Evolutionary conservation across 1,139 yeast species (phyloP).

Genomic region (Geotrichum restrictum): DNA sequence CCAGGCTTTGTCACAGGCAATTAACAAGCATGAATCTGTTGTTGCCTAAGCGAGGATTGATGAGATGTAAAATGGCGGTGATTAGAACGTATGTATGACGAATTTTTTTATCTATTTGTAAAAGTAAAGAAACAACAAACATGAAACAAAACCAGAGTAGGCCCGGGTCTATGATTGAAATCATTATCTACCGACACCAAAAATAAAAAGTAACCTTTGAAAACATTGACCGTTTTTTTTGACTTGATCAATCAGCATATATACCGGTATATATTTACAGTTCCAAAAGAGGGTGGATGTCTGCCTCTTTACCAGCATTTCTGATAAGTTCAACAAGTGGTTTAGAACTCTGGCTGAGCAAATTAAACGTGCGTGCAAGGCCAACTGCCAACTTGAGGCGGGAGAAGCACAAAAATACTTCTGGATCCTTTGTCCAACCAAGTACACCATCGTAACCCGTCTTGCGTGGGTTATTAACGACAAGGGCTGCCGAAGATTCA

Average conservation of each 20-base stretch:
- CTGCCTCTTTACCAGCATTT: not conserved
- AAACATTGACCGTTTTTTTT: too few species aligned
- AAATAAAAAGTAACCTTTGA: too few species aligned
- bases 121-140: not conserved
- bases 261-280: too few species aligned
- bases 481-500: not conserved
- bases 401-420: conserved; percentile 22
- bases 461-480: not conserved
- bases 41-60: conserved; percentile 15
- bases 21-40: conserved; percentile 28
- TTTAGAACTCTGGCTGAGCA: not conserved
- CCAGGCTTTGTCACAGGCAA: conserved; percentile 45
- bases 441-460: conserved; percentile 36
- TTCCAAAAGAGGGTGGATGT: not conserved
- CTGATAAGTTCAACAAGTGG: not conserved
- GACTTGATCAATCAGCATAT: not conserved
- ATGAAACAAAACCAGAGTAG: too few species aligned
- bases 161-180: too few species aligned
- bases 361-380: conserved; percentile 7
- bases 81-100: not conserved
- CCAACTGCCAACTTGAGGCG: conserved; percentile 18
- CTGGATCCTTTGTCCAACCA: conserved; percentile 40
- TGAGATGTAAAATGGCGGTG: not conserved
- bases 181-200: too few species aligned
- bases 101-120: not conserved